phyloP scores from a whole-genome alignment of 2,329 filamentous ascomycete species.

The Thelonectria rubi region DNA sequence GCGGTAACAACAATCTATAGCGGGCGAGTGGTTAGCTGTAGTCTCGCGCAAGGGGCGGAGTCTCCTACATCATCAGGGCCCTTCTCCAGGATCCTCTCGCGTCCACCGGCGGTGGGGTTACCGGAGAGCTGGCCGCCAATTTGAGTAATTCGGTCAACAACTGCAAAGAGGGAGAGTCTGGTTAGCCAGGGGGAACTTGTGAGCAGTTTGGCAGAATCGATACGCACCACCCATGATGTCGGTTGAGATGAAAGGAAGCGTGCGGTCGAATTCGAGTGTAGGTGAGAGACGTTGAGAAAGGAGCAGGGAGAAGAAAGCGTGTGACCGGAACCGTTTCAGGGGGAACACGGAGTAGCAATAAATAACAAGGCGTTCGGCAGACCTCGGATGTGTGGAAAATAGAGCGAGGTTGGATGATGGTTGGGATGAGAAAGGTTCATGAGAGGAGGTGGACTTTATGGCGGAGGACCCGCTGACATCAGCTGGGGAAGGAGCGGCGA shows the following conservation, averaged over 20 bases:
- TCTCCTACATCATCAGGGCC: constrained; percentile 69
- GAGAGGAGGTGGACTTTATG: constrained; percentile 19
- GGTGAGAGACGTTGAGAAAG: not conserved
- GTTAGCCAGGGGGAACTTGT: not conserved
- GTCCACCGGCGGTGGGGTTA: constrained; percentile 63
- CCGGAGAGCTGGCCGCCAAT: constrained; percentile 71
- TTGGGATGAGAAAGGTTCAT: constrained; percentile 29
- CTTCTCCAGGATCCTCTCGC: constrained; percentile 70
- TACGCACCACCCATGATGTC: constrained; percentile 50
- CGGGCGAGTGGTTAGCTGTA: constrained; percentile 36
- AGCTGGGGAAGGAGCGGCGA: constrained; percentile 34
- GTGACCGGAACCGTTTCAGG: not conserved
- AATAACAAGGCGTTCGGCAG: constrained; percentile 33
- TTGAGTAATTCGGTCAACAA: constrained; percentile 66
- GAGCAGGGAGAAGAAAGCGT: constrained; percentile 7
- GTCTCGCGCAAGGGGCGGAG: constrained; percentile 1
- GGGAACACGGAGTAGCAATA: constrained; percentile 22
- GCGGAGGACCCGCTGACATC: constrained; percentile 39
- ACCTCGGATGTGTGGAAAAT: constrained; percentile 41
- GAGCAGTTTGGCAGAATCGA: constrained; percentile 21
- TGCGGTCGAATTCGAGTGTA: not conserved
- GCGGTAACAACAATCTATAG: constrained; percentile 89
- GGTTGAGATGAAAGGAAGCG: constrained; percentile 8
- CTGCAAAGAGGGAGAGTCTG: constrained; percentile 47
- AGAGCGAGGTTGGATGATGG: constrained; percentile 29